phyloP scores from a whole-genome alignment of 106 monocot genomes.

The Hemerocallis citrina region DNA sequence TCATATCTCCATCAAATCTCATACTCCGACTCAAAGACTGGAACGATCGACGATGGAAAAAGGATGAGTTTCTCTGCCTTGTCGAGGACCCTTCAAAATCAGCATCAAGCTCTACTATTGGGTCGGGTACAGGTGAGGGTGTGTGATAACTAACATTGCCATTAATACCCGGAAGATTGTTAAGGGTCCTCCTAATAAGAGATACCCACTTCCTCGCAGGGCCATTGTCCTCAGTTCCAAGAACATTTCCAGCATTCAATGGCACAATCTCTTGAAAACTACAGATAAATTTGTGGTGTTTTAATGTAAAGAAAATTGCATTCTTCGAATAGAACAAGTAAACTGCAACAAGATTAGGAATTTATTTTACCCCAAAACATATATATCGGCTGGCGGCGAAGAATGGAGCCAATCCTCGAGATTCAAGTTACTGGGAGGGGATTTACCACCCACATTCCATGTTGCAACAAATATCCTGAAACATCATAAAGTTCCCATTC shows the following conservation, averaged over 20 bases:
- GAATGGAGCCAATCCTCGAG: conserved; percentile 77
- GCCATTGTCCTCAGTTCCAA: conserved; percentile 55
- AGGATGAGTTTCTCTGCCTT: conserved; percentile 36
- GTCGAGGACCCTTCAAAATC: conserved; percentile 47
- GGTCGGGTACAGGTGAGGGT: conserved; percentile 52
- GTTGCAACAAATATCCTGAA: conserved; percentile 56
- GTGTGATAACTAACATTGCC: conserved; percentile 28
- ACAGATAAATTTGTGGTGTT: background rate
- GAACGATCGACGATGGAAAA: conserved; percentile 55
- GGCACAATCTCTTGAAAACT: conserved; percentile 75
- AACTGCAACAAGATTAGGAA: background rate
- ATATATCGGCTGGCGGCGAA: conserved; percentile 70
- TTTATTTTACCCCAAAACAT: conserved; percentile 62
- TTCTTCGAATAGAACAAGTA: background rate
- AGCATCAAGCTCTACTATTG: conserved; percentile 39
- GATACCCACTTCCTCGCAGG: conserved; percentile 63
- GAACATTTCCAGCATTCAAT: conserved; percentile 65
- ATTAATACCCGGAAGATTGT: conserved; percentile 39
- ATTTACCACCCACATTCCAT: conserved; percentile 85
- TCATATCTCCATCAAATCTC: conserved; percentile 42
- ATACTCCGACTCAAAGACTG: conserved; percentile 43
- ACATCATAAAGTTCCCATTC: background rate
- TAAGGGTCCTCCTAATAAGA: conserved; percentile 52
- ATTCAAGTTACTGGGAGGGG: conserved; percentile 47
- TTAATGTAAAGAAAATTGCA: background rate